Evolutionary conservation across 768 basidiomycete species (phyloP), one percentile per base, ranked within the genome.

Genomic region (Pholiota molesta): DNA sequence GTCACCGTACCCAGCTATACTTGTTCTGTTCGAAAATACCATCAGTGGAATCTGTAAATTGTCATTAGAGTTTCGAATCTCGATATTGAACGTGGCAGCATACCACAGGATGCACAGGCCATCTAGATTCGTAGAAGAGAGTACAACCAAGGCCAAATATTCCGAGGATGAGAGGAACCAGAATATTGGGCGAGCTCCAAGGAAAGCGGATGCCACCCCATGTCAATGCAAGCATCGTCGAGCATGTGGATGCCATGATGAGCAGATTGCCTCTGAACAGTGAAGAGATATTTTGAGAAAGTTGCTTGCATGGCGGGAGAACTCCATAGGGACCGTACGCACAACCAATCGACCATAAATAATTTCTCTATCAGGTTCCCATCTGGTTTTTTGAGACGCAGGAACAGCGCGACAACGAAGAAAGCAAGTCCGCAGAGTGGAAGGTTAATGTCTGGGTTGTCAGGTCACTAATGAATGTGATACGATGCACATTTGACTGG

Each of bases 81-180:
- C n/a, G n/a, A n/a, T 35, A 33, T 17, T 5, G 5, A 29, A 14
- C 16, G 28, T 21, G 17, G 16, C 19, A 29, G n/a, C 8, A 35
- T 63, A 66, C 65, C 59, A 63, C 52, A 6, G 65, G 65, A 29
- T 61, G 37, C 5, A 29, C 14, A 2, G 62, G 59, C 52, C 62
- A 66, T 51, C 13, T 29, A 10, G 55, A 55, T 33, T 86, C 84
- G 61, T 81, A 79, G 3, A 69, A 31, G 1, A 85, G 28, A 63
- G 81, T 84, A 0, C 45, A 58, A 0, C 60, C 68, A 4, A 86
- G 56, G 0, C 77, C 78, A 13, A 71, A 47, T 4, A 79, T 4
- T 0, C 85, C 85, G 26, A 83, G 37, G n/a, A 78, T 63, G 1
- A 86, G 71, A 0, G 83, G 81, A 1, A 74, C 73, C 19, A 86